Percentiles rank a stretch among this genome's conserved stretches.
Evolutionary conservation across 352 stramenopile species (phyloP).

Genomic region (Phytophthora multivora): DNA sequence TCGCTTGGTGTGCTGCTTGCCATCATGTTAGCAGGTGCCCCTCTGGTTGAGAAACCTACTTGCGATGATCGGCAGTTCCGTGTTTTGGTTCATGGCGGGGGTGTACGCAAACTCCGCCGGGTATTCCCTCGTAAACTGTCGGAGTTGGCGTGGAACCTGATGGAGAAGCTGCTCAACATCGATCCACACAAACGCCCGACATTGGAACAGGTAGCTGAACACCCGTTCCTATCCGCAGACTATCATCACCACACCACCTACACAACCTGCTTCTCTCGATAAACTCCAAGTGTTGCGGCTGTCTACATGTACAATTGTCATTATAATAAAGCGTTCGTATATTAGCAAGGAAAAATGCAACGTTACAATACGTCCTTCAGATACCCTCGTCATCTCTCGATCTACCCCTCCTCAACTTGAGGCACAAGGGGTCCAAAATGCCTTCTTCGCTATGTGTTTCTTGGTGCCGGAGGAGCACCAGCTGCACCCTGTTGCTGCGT

Average conservation of each 20-base stretch:
- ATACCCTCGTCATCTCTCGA: constrained; percentile 1
- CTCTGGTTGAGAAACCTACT: constrained; percentile 47
- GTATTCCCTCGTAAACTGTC: constrained; percentile 42
- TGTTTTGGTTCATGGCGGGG: constrained; percentile 38
- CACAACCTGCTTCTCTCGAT: constrained; percentile 10
- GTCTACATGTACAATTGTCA: not conserved
- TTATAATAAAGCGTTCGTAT: constrained; percentile 30
- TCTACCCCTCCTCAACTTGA: not conserved
- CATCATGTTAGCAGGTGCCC: constrained; percentile 62
- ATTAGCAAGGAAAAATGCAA: constrained; percentile 23
- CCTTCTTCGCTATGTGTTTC: constrained; percentile 18
- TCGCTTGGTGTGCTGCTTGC: constrained; percentile 66
- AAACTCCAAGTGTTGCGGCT: not conserved
- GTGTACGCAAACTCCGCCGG: constrained; percentile 49
- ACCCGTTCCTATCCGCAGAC: constrained; percentile 38
- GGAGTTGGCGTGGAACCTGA: constrained; percentile 28
- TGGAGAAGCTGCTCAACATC: constrained; percentile 37
- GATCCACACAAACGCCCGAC: constrained; percentile 38
- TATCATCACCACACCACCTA: constrained; percentile 5
- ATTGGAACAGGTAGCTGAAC: constrained; percentile 41
- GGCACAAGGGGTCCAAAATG: not conserved
- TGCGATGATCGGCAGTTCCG: constrained; percentile 43
- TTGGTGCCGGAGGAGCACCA: constrained; percentile 8
- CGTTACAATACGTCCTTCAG: not conserved
- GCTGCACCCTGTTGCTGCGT: constrained; percentile 42